Base-by-base conservation (phyloP, 2,329 filamentous ascomycete species). In the Exophiala lecanii-corni region DNA sequence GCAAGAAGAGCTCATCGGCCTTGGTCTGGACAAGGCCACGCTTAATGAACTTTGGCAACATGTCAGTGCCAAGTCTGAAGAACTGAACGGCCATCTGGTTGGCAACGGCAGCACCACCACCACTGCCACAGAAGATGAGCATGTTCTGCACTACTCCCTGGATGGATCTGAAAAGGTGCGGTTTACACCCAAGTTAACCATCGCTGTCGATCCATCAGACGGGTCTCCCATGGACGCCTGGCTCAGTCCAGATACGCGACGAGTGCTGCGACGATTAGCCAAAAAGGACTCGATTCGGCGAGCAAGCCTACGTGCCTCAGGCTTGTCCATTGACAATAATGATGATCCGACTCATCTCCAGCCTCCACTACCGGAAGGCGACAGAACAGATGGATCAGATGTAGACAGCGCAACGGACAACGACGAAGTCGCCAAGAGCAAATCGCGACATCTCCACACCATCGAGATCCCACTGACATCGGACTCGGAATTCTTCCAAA, bases 401-500 rank as follows among this genome's bases (percentile, higher is more conserved):
- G 6, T 19, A 18, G 33, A 35, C 16, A 7, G 16, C n/a, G 9
- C 17, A 20, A 16, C 7, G 16, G n/a, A 36, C 7, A 21, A 16
- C 6, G 21, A 42, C 7, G 23, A n/a, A 23, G n/a, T n/a, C 32
- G 37, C 20, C 13, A 30, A 32, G 23, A 37, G 43, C 9, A 37
- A 39, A 16, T 17, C 39, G 30, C 42, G 48, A 26, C 54, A 55
- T 13, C 52, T 70, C 52, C 63, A 67, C 17, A 65, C 63, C 45
- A 70, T 94, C n/a, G 82, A 89, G 59, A 76, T 94, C 5, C 84
- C 86, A 13, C 68, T 94, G 2, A 78, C 79, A 2, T 86, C 86
- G 17, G 87, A 92, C 57, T 74, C 75, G 15, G 79, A 89, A 58
- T 94, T 94, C 63, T 94, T 94, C 62, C 74, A 79, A 19, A 78